Conservation (phyloP, 2,329 filamentous ascomycete genomes). For the Teratosphaeria epicoccoides region DNA sequence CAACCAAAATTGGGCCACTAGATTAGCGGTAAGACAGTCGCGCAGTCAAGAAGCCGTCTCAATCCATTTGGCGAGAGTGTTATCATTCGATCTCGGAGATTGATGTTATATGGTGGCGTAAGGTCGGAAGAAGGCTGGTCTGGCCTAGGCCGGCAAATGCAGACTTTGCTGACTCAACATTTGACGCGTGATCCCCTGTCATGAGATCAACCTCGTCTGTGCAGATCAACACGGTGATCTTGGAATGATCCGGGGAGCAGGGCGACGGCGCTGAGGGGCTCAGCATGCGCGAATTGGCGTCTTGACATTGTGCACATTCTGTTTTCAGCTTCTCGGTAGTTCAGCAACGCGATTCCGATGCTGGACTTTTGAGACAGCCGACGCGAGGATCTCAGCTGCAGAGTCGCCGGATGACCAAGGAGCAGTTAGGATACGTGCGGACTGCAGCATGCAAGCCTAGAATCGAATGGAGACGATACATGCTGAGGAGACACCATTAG, state of each 20-base stretch:
- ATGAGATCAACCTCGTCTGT: background rate
- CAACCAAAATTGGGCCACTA: too few species aligned
- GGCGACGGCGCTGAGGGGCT: background rate
- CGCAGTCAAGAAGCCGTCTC: too few species aligned
- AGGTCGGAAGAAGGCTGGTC: too few species aligned
- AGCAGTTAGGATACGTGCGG: background rate
- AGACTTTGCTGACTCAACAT: too few species aligned
- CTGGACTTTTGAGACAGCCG: background rate
- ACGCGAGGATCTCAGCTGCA: background rate
- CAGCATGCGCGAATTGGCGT: background rate
- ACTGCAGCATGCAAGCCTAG: constrained; percentile 6
- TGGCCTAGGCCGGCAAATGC: background rate
- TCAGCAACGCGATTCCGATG: background rate
- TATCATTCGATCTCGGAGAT: too few species aligned
- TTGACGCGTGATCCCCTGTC: too few species aligned
- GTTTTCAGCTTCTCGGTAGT: background rate
- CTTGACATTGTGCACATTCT: background rate
- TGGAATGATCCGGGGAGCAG: background rate
- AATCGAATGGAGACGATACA: constrained; percentile 73
- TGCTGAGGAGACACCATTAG: constrained; percentile 76
- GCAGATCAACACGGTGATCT: background rate
- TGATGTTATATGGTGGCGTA: too few species aligned
- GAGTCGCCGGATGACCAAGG: background rate
- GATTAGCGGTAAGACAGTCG: too few species aligned
- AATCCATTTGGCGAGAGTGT: too few species aligned